phyloP scores from a whole-genome alignment of 176 grass and related monocot species.

The Tillandsia fasciculata region DNA sequence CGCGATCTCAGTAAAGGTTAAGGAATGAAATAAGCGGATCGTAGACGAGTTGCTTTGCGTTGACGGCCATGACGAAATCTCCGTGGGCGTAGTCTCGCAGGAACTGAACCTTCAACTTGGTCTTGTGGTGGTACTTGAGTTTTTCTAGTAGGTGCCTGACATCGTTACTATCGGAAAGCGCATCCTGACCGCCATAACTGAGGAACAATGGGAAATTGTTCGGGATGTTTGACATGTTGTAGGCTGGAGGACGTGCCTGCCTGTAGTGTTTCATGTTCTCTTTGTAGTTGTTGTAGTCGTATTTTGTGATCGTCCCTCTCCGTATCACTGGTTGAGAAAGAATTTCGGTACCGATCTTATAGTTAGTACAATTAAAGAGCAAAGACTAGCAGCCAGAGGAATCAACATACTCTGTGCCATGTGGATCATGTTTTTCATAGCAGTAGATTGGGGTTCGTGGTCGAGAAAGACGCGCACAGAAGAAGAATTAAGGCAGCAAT shows the following conservation, averaged over 20 bases:
- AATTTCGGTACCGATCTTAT: too few species aligned
- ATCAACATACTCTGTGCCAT: constrained; percentile 41
- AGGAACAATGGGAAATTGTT: constrained; percentile 44
- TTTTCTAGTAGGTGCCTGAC: constrained; percentile 25
- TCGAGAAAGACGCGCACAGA: constrained; percentile 30
- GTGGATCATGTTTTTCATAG: constrained; percentile 50
- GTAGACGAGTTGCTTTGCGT: constrained; percentile 37
- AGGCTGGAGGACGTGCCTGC: constrained; percentile 27
- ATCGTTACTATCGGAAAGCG: constrained; percentile 39
- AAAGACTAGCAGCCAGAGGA: too few species aligned
- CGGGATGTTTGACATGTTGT: constrained; percentile 44
- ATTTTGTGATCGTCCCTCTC: constrained; percentile 36
- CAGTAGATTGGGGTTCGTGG: constrained; percentile 46
- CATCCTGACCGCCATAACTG: constrained; percentile 41
- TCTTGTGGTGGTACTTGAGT: constrained; percentile 26
- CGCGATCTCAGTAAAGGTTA: constrained; percentile 17
- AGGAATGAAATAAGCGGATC: constrained; percentile 37
- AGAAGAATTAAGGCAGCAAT: constrained; percentile 53
- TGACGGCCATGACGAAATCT: constrained; percentile 40
- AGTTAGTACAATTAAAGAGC: too few species aligned
- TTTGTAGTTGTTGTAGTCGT: constrained; percentile 32
- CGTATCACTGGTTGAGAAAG: constrained; percentile 27
- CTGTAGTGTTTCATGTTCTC: constrained; percentile 43
- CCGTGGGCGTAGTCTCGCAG: constrained; percentile 42
- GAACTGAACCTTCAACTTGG: constrained; percentile 37